These are phyloP conservation scores for Dothideomycetes sp. DNA, from an alignment of 2,329 filamentous ascomycete species.

Conservation along the genomic window DNA sequence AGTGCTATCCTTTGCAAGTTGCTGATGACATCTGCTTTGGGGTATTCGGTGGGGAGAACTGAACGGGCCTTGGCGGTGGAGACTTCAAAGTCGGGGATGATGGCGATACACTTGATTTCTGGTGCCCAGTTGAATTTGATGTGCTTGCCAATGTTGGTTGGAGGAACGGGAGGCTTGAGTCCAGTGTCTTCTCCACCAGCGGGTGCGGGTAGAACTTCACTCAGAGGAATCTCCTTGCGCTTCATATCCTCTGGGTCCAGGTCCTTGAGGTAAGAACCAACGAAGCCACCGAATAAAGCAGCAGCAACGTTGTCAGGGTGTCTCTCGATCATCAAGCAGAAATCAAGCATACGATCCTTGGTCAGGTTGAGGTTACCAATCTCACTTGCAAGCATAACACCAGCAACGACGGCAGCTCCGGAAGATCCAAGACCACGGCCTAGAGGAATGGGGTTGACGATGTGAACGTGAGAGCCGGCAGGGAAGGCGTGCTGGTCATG, in stretches of 20 bases:
- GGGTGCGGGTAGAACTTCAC: constrained; percentile 82
- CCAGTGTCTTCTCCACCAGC: constrained; percentile 89
- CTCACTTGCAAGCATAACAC: constrained; percentile 86
- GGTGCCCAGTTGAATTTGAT: constrained; percentile 90
- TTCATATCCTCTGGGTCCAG: constrained; percentile 81
- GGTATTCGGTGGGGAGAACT: constrained; percentile 73
- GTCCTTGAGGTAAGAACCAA: constrained; percentile 92
- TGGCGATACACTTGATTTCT: constrained; percentile 93
- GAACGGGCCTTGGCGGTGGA: constrained; percentile 84
- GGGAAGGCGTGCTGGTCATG: constrained; percentile 82
- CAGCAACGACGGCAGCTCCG: constrained; percentile 88
- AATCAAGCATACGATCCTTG: constrained; percentile 81
- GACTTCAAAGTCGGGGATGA: constrained; percentile 93
- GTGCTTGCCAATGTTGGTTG: constrained; percentile 86
- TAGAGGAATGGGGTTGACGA: constrained; percentile 90
- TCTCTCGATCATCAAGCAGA: constrained; percentile 90
- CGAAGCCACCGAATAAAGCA: constrained; percentile 89
- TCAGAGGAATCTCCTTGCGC: constrained; percentile 85
- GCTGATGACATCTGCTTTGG: constrained; percentile 79
- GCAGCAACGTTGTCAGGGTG: constrained; percentile 94
- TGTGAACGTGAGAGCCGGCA: constrained; percentile 77
- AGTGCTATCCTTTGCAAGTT: constrained; percentile 92
- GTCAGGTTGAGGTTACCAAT: constrained; percentile 70
- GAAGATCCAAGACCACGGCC: constrained; percentile 91
- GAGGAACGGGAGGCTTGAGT: constrained; percentile 76